Base-by-base conservation (phyloP, 192 early-diverging fungal species). In the Diversispora epigaea region DNA sequence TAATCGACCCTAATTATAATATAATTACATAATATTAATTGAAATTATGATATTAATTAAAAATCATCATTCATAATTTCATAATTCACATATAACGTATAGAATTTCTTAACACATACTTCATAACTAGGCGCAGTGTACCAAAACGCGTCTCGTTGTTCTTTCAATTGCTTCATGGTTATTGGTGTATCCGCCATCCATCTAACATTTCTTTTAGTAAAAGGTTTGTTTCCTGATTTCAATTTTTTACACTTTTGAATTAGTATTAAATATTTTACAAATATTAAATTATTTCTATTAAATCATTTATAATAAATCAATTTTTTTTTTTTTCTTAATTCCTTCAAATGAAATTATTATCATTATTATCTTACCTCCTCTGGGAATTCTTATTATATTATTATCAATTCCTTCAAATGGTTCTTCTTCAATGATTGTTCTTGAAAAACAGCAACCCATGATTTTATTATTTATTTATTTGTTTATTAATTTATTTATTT, bases 91-190 rank as follows among this genome's bases (percentile, higher is more conserved):
- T n/a, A 25, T 45, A 61, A 52, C 17, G 32, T 57, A 22, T 45
- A 43, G n/a, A 21, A 21, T n/a, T 8, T 25, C 77, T n/a, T 41
- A 17, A 44, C 1, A n/a, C 62, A 12, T 85, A 89, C 87, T 71
- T 89, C 92, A 50, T 92, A 92, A 15, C 77, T 82, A 40, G 91
- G 87, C 50, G 85, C 86, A 19, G 91, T 91, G 46, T 93, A 90
- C 92, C 92, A 93, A 76, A 92, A 93, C 22, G 85, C 84, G 8
- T 84, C 75, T 39, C 91, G 80, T 73, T 90, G 84, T 46, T 75
- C 77, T 44, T 86, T 76, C 19, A 92, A 77, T 64, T 84, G 67
- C 17, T 40, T 11, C 17, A 50, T 52, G 22, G 81, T 85, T 39
- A 85, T 76, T 19, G 84, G 82, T 17, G 68, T 63, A 46, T 82